These are phyloP conservation scores for Microdochium trichocladiopsis DNA, from an alignment of 2,329 filamentous ascomycete genomes.

Conservation along the genomic window DNA sequence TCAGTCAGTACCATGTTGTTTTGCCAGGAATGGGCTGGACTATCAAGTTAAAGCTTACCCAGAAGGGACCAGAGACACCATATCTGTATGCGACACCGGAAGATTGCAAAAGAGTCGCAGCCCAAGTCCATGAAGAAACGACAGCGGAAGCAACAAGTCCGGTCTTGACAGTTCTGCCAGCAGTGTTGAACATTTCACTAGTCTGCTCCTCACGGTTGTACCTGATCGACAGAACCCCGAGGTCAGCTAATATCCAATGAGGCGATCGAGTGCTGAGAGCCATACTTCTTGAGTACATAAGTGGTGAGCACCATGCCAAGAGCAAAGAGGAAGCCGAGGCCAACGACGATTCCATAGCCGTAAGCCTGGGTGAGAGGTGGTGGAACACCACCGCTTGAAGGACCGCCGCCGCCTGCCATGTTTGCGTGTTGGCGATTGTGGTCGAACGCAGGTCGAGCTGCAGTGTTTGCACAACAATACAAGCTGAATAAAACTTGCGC, in stretches of 20 bases:
- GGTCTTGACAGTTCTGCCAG: conserved; percentile 78
- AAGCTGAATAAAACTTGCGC: neutral
- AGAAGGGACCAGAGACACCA: conserved; percentile 54
- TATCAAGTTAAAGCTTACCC: conserved; percentile 10
- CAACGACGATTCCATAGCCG: conserved; percentile 70
- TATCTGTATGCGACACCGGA: conserved; percentile 73
- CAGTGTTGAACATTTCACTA: conserved; percentile 85
- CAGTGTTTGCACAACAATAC: neutral
- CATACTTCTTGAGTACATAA: conserved; percentile 55
- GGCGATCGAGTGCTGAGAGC: neutral
- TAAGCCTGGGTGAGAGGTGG: conserved; percentile 46
- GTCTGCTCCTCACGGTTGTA: conserved; percentile 64
- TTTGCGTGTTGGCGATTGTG: neutral
- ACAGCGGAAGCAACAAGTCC: conserved; percentile 80
- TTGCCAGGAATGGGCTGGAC: neutral
- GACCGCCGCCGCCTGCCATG: conserved; percentile 6
- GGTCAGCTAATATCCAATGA: neutral
- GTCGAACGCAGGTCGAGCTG: neutral
- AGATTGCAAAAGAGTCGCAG: conserved; percentile 70
- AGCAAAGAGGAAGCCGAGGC: conserved; percentile 65
- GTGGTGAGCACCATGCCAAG: conserved; percentile 66
- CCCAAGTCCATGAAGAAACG: conserved; percentile 88
- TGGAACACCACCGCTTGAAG: conserved; percentile 4
- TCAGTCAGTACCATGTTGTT: neutral
- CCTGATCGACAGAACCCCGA: neutral